These are phyloP conservation scores for Daldinia bambusicola DNA, from an alignment of 495 filamentous ascomycete species.

Conservation along the genomic window DNA sequence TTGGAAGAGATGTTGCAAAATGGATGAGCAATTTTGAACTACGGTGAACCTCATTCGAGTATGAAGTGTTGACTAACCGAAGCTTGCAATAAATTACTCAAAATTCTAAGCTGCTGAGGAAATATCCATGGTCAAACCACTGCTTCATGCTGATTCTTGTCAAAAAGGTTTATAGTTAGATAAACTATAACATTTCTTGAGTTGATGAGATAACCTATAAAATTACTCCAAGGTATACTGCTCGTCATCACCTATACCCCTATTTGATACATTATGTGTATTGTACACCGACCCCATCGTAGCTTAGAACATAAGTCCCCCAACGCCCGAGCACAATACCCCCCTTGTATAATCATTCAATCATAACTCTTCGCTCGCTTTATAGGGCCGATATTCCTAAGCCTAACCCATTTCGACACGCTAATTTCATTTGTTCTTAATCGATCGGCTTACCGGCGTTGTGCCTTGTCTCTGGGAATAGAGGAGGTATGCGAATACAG, in stretches of 20 bases:
- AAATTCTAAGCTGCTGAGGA: neutral
- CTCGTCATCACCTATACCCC: no score
- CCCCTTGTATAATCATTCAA: neutral
- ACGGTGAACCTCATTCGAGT: neutral
- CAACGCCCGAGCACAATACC: constrained; percentile 3
- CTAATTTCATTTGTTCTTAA: constrained; percentile 32
- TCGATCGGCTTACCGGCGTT: constrained; percentile 29
- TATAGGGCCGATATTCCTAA: neutral
- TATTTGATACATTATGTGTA: neutral
- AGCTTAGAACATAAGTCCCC: neutral
- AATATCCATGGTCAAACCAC: neutral
- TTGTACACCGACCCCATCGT: neutral
- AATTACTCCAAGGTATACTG: neutral
- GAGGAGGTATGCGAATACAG: constrained; percentile 54
- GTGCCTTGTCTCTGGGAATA: constrained; percentile 53
- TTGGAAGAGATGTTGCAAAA: neutral
- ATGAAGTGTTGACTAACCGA: neutral
- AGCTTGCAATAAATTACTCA: neutral
- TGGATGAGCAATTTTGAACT: neutral
- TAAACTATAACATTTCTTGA: neutral
- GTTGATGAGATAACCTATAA: neutral
- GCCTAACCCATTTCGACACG: neutral
- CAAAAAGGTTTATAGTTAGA: neutral
- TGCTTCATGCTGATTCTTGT: neutral
- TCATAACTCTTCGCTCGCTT: neutral